Evolutionary conservation across 306 rosid species (phyloP), one percentile per base, ranked within the genome.

Genomic region (Vigna angularis): DNA sequence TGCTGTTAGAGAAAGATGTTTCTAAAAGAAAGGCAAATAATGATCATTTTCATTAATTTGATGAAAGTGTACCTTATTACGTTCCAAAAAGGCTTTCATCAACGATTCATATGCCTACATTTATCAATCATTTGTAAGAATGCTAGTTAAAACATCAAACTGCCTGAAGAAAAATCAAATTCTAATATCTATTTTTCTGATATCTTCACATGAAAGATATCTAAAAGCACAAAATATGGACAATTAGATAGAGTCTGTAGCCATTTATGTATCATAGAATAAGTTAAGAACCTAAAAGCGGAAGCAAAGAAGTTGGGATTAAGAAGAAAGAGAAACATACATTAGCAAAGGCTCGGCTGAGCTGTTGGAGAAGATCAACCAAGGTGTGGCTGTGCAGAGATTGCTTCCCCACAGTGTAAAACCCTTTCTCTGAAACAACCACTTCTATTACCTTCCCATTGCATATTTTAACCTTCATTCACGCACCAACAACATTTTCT

Each of bases 291-390:
- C 9, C 5, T 7, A 20, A 64, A 18, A 63, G 36, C 9, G 17
- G 4, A 61, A 47, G 12, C 36, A 64, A 6, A 40, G 45, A 40
- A 1, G 11, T 40, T 40, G 45, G 11, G 45, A 40, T 6, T 36
- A 40, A 42, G 47, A 42, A 42, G 47, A 42, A 42, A 51, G 5
- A 63, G 20, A 47, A 77, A 82, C 96, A 18, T 67, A 95, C 98
- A 42, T 91, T 95, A 59, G 94, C 86, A 87, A 95, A 95, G 69
- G 93, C 98, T 85, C 93, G 74, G 86, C 98, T 95, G 57, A 91
- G 92, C 73, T 92, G 98, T 85, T 92, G 95, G 67, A 95, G 85
- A 87, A 95, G 98, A 85, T 95, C 98, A 71, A 95, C 93, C 84
- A 95, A 81, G 2, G 98, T 89, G 85, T 88, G 91, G 86, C 91